Evolutionary conservation across 139 green algal genomes (phyloP), one percentile per base, ranked within the genome.

Genomic region (Chlamydomonas incerta): DNA sequence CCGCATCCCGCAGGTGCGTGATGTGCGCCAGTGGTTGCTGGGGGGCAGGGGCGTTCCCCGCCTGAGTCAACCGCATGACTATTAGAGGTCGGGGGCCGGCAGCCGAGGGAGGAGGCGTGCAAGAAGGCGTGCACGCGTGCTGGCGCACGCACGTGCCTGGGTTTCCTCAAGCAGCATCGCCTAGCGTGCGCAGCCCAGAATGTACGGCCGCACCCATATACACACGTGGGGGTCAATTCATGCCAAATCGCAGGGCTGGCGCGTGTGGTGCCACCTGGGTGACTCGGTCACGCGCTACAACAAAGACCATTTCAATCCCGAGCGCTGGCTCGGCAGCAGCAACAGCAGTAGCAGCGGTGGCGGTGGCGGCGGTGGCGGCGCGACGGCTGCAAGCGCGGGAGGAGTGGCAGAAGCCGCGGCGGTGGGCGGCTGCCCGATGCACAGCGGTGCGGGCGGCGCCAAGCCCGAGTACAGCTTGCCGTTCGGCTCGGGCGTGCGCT

Each of bases 221-320:
- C n/a, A n/a, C n/a, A n/a, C n/a, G n/a, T n/a, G n/a, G n/a, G n/a
- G n/a, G n/a, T n/a, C n/a, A n/a, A n/a, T n/a, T 35, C 13, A 33
- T 70, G n/a, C n/a, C 41, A 50, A 50, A 50, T 50, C 41, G 31
- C 74, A 82, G 75, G 75, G 75, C 60, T 83, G 75, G 75, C 75
- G 75, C 35, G 75, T 83, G 33, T 83, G 75, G 75, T 72, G 60
- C 60, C 75, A 83, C 60, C 75, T 83, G 28, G 75, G 75, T 3
- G 75, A 83, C 37, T 31, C 60, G 20, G 75, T 83, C 3, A 37
- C 72, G 37, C 60, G 62, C 3, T 83, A 83, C 75, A 83, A 83
- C 75, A 83, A 83, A 62, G 75, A 83, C 60, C 11, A 17, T 1
- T 83, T 83, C 75, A 29, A 3, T 1, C 75, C 75, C 13, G 75